phyloP scores from a whole-genome alignment of 306 rosid species.

The Vigna radiata region DNA sequence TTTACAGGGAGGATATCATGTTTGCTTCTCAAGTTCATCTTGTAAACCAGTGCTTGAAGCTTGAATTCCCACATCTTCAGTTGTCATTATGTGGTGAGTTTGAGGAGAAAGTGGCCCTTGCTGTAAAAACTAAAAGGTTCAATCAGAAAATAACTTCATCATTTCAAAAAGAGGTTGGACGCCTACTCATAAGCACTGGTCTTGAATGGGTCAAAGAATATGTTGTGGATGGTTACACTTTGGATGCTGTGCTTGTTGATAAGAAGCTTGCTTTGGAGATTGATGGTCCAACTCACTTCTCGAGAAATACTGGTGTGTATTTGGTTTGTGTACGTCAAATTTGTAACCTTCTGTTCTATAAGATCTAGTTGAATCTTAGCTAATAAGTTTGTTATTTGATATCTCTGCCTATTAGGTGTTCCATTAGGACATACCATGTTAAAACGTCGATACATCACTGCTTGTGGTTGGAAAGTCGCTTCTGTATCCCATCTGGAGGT shows the following conservation, averaged over 20 bases:
- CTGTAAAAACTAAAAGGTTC: constrained; percentile 79
- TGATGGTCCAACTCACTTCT: constrained; percentile 98
- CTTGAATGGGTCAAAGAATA: constrained; percentile 84
- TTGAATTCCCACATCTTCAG: constrained; percentile 78
- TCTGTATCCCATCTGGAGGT: constrained; percentile 83
- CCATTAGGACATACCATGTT: constrained; percentile 89
- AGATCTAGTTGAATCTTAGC: constrained; percentile 19
- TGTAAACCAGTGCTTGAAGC: constrained; percentile 89
- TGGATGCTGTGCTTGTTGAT: constrained; percentile 81
- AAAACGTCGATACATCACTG: constrained; percentile 76
- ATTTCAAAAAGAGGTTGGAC: constrained; percentile 90
- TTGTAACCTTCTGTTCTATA: constrained; percentile 30
- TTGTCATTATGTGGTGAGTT: constrained; percentile 64
- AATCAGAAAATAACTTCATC: constrained; percentile 76
- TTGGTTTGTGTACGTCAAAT: neutral
- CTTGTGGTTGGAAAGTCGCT: constrained; percentile 85
- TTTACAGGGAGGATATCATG: constrained; percentile 82
- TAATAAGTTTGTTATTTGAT: constrained; percentile 25
- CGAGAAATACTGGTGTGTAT: constrained; percentile 81
- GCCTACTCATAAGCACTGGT: constrained; percentile 81
- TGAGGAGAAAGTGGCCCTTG: constrained; percentile 66
- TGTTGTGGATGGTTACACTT: constrained; percentile 73
- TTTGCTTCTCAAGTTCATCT: constrained; percentile 90
- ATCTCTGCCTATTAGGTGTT: constrained; percentile 56
- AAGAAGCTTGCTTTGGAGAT: constrained; percentile 91